Conservation (phyloP, 306 rosid genomes). For the Prunus kanzakura region DNA sequence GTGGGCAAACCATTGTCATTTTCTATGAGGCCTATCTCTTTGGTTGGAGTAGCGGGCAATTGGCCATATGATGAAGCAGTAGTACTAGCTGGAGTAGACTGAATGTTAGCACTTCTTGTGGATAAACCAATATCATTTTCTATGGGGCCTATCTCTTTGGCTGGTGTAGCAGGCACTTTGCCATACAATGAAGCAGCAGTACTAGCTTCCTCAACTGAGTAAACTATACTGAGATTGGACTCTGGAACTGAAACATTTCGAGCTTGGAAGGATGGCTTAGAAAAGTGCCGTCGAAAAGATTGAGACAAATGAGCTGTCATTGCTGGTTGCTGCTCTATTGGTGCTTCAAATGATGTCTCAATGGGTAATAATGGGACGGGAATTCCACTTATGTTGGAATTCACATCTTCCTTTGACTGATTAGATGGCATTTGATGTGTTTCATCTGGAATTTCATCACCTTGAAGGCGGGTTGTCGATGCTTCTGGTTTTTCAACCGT, state of each 20-base stretch:
- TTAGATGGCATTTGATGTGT: conserved; percentile 7
- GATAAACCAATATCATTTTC: conserved; percentile 10
- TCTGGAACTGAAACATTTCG: conserved; percentile 22
- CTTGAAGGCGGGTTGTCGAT: conserved; percentile 16
- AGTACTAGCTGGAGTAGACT: conserved; percentile 7
- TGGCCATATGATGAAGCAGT: conserved; percentile 11
- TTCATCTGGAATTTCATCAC: conserved; percentile 10
- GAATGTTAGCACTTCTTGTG: conserved; percentile 5
- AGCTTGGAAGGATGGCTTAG: conserved; percentile 25
- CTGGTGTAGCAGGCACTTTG: conserved; percentile 37
- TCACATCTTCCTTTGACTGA: conserved; percentile 13
- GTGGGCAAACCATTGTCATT: conserved; percentile 22
- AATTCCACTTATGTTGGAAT: conserved; percentile 2
- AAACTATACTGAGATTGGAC: conserved; percentile 12
- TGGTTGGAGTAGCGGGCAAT: conserved; percentile 39
- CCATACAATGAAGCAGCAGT: conserved; percentile 12
- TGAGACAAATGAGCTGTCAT: conserved; percentile 48
- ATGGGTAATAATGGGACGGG: conserved; percentile 13
- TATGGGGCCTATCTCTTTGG: conserved; percentile 25
- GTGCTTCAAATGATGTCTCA: conserved; percentile 24
- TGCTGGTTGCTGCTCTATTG: conserved; percentile 27
- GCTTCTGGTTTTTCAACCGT: conserved; percentile 14
- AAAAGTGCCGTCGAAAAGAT: conserved; percentile 50
- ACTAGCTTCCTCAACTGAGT: neutral
- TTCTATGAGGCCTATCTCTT: conserved; percentile 24